Percentiles rank a stretch among this genome's conserved stretches.
These are phyloP conservation scores for Emergomyces africanus DNA, from an alignment of 2,329 filamentous ascomycete species.

Conservation along the genomic window DNA sequence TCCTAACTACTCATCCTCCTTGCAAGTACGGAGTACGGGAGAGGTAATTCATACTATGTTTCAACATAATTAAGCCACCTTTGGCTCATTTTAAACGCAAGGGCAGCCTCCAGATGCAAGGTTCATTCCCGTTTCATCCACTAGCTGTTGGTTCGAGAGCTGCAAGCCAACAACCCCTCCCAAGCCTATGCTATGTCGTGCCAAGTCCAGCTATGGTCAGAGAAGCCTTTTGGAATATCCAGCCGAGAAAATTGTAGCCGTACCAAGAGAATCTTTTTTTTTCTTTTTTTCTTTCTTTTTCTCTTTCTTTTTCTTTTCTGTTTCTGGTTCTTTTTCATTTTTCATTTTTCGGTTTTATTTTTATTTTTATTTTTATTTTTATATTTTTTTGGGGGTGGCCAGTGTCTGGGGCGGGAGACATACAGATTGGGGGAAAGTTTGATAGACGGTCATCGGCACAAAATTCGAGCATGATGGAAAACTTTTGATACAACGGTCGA, in stretches of 20 bases:
- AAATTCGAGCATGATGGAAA: not conserved
- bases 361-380: no score
- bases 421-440: not conserved
- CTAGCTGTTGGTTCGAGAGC: not conserved
- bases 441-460: not conserved
- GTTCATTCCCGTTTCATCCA: not conserved
- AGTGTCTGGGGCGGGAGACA: no score
- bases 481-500: no score
- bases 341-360: no score
- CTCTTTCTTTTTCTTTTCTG: no score
- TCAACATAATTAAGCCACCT: not conserved
- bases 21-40: no score
- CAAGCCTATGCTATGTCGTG: not conserved
- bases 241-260: not conserved
- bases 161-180: not conserved
- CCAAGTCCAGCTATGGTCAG: not conserved
- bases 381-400: no score
- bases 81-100: not conserved
- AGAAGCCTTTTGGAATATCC: not conserved
- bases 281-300: no score
- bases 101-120: not conserved
- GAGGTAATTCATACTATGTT: no score
- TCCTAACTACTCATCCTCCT: not conserved
- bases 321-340: no score
- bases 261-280: not conserved